Evolutionary conservation across 129 eudicot species (phyloP).

Genomic region (Smallanthus sonchifolius): DNA sequence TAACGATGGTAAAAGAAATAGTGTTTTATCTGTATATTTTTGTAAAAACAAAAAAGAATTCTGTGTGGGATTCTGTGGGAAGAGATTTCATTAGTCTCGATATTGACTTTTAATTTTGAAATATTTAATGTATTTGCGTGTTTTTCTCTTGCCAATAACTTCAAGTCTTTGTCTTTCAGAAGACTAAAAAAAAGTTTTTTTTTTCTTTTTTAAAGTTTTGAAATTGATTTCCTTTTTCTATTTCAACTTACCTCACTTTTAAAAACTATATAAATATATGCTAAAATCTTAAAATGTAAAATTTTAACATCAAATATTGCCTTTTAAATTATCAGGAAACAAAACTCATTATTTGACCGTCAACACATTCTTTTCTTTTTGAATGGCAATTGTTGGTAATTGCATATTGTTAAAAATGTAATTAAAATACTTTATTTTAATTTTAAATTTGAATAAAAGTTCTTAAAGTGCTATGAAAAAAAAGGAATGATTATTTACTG

Average conservation of each 20-base stretch:
- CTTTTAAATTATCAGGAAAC: background rate
- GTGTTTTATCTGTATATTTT: too few relatives aligned
- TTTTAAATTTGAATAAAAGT: background rate
- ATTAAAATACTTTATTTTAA: background rate
- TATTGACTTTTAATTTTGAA: background rate
- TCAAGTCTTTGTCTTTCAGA: background rate
- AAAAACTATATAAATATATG: background rate
- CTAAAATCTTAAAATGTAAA: background rate
- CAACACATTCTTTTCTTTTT: background rate
- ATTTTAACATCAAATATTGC: background rate
- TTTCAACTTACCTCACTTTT: background rate
- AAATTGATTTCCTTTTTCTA: background rate
- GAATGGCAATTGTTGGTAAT: background rate
- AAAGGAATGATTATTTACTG: background rate
- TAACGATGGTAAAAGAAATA: too few relatives aligned
- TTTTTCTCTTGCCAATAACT: background rate
- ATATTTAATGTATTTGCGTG: background rate
- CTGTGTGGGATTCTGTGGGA: too few relatives aligned
- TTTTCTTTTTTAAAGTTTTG: too few relatives aligned
- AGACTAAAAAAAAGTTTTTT: background rate
- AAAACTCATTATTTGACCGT: background rate
- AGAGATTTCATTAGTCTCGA: too few relatives aligned
- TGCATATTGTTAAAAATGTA: background rate
- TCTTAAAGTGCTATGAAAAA: background rate
- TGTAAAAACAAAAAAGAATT: too few relatives aligned